Base-by-base conservation (phyloP, 495 filamentous ascomycete genomes). In the Penicillium longicatenatum region DNA sequence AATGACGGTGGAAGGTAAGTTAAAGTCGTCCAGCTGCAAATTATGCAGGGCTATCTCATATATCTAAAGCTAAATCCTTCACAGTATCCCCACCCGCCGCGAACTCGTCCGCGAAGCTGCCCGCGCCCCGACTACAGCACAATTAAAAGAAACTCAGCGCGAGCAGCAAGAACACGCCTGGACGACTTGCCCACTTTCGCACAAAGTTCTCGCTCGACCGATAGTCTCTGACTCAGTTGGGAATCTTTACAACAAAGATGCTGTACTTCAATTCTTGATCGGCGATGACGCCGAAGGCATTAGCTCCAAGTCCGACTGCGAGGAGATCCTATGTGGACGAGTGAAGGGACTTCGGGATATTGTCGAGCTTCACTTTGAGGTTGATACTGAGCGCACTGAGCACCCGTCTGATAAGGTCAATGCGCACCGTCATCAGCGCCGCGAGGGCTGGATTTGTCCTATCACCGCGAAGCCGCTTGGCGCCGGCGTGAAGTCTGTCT, bases 91-190 rank as follows among this genome's bases (percentile, higher is more conserved):
- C 12, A 97, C 87, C 48, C 91, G 94, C 30, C 89, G 94, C 52
- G 94, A 99, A 70, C 89, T 99, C 33, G 94, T 98, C 72, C 91
- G 92, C 64, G 86, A 90, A 70, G 90, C 92, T 33, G 90, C 91
- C 26, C 87, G 88, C 47, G 80, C 81, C 35, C 90, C 89, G 26
- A 95, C 86, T 35, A 87, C 91, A n/a, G 87, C 89, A 39, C 89
- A 98, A 75, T 70, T 97, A 10, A 98, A 97, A 76, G 92, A 93
- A 64, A 85, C 89, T 4, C 88, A 88, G 65, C 84, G 86, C 70
- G 92, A 96, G 67, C 86, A 87, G 30, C 89, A 91, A 71, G 82
- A 85, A 63, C 89, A 98, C 70, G 82, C 83, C 69, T 98, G 94
- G 94, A 84, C 79, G 0, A 88, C 85, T 51, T 95, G 93, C 58